Evolutionary conservation across 2,329 filamentous ascomycete species (phyloP).

Genomic region (Cladosporium oxysporum): DNA sequence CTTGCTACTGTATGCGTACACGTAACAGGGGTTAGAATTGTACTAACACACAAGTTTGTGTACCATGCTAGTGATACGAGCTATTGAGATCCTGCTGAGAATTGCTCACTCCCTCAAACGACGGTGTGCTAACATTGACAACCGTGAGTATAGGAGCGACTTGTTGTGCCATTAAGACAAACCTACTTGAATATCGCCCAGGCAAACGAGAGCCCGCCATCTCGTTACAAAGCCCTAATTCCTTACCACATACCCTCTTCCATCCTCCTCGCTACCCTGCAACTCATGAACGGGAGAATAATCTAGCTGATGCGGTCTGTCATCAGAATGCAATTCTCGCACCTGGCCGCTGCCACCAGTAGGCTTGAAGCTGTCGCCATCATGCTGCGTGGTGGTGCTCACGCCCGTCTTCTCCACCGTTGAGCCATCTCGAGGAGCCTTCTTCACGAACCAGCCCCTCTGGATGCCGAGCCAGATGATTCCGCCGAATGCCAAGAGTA

Average conservation of each 20-base stretch:
- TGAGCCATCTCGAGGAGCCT: neutral
- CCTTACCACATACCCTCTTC: neutral
- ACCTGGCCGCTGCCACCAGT: neutral
- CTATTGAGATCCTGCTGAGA: neutral
- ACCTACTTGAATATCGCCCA: neutral
- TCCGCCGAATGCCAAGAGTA: conserved; percentile 14
- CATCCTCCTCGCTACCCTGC: neutral
- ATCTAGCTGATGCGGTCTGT: conserved; percentile 12
- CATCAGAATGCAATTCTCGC: conserved; percentile 2
- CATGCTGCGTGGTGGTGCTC: neutral
- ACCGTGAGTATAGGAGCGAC: too few relatives aligned
- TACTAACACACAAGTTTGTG: neutral
- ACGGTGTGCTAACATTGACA: too few relatives aligned
- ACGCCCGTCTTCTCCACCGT: neutral
- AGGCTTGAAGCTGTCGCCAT: neutral
- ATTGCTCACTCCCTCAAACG: neutral
- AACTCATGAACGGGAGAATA: conserved; percentile 9
- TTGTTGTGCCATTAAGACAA: too few relatives aligned
- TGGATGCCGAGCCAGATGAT: conserved; percentile 18
- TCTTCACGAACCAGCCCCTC: conserved; percentile 20
- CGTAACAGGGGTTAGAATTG: neutral
- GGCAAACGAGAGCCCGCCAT: neutral
- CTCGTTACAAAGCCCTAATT: neutral
- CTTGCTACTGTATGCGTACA: neutral
- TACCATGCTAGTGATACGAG: neutral